Conservation (phyloP, 805 yeast species). For the Saturnispora ahearnii region DNA sequence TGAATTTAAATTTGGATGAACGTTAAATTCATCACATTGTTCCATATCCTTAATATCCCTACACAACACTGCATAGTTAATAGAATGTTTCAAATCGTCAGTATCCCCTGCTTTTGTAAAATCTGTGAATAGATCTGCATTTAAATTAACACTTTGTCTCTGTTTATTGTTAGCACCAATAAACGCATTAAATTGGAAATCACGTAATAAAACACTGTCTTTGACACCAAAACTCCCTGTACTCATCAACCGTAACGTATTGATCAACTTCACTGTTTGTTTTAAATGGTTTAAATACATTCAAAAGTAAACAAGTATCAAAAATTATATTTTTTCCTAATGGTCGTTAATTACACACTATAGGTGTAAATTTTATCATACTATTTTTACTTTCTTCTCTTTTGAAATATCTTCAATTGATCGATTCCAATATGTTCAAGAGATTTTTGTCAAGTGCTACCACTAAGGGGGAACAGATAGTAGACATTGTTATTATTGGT, state of each 20-base stretch:
- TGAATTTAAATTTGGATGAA: conserved; percentile 31
- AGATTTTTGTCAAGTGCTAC: conserved; percentile 23
- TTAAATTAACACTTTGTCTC: conserved; percentile 17
- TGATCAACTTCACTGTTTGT: background rate
- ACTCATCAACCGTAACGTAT: background rate
- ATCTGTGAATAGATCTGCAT: conserved; percentile 54
- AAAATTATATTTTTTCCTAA: background rate
- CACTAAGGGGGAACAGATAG: conserved; percentile 9
- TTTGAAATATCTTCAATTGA: background rate
- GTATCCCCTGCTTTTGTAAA: conserved; percentile 65
- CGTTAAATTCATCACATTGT: conserved; percentile 28
- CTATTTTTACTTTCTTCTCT: background rate
- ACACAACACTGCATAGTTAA: conserved; percentile 82
- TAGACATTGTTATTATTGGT: conserved; percentile 83
- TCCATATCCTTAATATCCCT: conserved; percentile 51
- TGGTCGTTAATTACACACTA: background rate
- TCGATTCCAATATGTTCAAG: conserved; percentile 12
- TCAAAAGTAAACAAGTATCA: background rate
- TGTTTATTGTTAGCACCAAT: conserved; percentile 8
- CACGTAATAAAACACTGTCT: conserved; percentile 41
- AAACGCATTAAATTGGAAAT: conserved; percentile 28
- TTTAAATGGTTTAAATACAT: background rate
- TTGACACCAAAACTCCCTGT: background rate
- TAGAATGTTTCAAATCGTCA: conserved; percentile 74
- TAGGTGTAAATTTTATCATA: background rate